Percentiles rank a stretch among this genome's conserved stretches.
Conservation (phyloP, 371 early-diverging fungal genomes). For the Zancudomyces culisetae region DNA sequence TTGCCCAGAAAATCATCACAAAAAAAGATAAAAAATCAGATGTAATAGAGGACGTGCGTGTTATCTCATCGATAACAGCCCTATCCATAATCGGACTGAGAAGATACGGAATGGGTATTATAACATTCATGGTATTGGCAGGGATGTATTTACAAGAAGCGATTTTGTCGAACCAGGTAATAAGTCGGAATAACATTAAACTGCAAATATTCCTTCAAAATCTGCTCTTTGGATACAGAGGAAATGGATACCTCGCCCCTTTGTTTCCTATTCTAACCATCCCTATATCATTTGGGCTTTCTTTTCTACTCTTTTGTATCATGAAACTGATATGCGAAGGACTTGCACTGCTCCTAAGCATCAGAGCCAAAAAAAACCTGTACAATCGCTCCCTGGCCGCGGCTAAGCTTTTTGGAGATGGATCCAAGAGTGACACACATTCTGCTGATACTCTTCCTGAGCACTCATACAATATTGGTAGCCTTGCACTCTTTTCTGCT, state of each 20-base stretch:
- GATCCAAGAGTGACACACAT: background rate
- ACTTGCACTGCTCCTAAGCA: background rate
- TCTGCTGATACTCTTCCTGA: background rate
- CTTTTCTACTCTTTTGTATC: background rate
- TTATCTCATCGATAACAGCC: no score
- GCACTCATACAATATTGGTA: background rate
- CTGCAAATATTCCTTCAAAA: background rate
- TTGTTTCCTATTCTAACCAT: background rate
- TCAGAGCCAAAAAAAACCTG: background rate
- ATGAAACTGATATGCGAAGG: background rate
- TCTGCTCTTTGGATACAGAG: slow-evolving; percentile 4
- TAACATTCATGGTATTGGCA: background rate
- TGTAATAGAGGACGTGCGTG: no score
- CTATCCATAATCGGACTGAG: no score
- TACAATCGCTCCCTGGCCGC: background rate
- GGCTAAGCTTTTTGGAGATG: background rate
- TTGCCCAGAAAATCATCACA: no score
- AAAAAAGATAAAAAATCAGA: no score
- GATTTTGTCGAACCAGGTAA: background rate
- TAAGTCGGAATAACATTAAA: background rate
- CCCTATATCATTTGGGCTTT: background rate
- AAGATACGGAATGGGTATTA: no score
- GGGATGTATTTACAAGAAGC: background rate
- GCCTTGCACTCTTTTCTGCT: background rate
- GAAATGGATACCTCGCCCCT: background rate